Evolutionary conservation across 345 rosid species (phyloP), one percentile per base, ranked within the genome.

Genomic region (Aquilaria yunnanensis): DNA sequence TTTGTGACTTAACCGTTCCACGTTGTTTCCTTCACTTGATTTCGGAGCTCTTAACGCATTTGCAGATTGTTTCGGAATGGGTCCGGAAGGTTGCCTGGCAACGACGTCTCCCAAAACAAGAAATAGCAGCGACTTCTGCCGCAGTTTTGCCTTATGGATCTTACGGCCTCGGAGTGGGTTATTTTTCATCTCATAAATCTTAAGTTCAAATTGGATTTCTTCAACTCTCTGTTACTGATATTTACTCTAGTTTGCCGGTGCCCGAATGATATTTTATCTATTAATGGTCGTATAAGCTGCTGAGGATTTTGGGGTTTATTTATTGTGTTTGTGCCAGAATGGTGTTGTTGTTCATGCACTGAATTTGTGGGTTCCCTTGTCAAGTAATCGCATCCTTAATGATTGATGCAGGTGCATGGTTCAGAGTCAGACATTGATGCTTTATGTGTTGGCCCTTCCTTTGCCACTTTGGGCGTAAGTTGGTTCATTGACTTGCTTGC

Each of bases 381-480:
- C 41, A n/a, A 33, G 46, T 56, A 6, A 34, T 66, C 47, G 32
- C 14, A 13, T 49, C 52, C 51, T 47, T 9, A 5, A 37, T 56
- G 11, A 7, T 65, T 45, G 14, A 55, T 13, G 23, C 60, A 85
- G 87, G 90, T 75, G 73, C 79, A 82, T 66, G 78, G 76, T 70
- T 75, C 84, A 61, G 81, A 85, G 32, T 85, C 91, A 3, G 86
- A 83, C 61, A 78, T 85, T 43, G 83, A 83, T 59, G 86, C 81
- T 49, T 55, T 85, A 60, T 83, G 86, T 64, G 66, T 83, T 56
- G 83, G 72, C 57, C 91, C 91, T 54, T 70, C 46, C 68, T 83
- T 83, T 71, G 79, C 83, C 11, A 64, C 84, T 32, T 66, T 81
- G 69, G 72, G 75, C 3, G 85, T 85, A 60, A 73, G 90, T 72